phyloP scores from a whole-genome alignment of 2,329 filamentous ascomycete genomes.

The Phaeomoniella chlamydospora region DNA sequence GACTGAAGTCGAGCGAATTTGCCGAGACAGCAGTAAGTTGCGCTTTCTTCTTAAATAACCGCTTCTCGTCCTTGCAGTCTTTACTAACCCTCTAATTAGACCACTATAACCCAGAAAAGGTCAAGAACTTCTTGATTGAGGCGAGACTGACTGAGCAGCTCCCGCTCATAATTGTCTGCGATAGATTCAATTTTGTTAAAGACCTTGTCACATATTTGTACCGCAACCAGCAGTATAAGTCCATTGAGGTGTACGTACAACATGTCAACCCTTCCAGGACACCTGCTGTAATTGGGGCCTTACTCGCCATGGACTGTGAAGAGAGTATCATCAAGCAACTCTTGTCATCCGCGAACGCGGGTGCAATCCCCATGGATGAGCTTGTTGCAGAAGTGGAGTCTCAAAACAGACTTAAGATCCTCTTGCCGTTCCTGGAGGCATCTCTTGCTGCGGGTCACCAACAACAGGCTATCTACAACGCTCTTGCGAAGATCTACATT shows the following conservation, averaged over 20 bases:
- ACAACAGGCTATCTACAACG: conserved; percentile 94
- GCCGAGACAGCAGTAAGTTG: conserved; percentile 59
- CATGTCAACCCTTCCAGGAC: conserved; percentile 85
- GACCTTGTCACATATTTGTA: conserved; percentile 93
- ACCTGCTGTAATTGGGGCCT: conserved; percentile 80
- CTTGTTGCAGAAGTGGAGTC: conserved; percentile 90
- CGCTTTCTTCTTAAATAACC: background rate
- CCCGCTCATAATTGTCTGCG: conserved; percentile 94
- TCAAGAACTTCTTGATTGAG: conserved; percentile 99
- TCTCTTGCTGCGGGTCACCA: conserved; percentile 82
- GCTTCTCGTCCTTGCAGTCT: background rate
- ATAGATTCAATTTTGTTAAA: conserved; percentile 98
- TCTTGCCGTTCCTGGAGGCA: conserved; percentile 89
- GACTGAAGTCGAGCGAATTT: conserved; percentile 93
- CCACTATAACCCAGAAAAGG: conserved; percentile 80
- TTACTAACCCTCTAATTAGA: conserved; percentile 15
- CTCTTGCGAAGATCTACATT: conserved; percentile 97
- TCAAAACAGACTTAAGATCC: conserved; percentile 85
- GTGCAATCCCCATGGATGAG: conserved; percentile 82
- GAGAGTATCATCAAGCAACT: conserved; percentile 92
- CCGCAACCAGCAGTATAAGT: conserved; percentile 98
- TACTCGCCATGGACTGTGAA: conserved; percentile 94
- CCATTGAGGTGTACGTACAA: conserved; percentile 96
- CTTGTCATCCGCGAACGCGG: conserved; percentile 67
- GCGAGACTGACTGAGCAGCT: conserved; percentile 83